Base-by-base conservation (phyloP, 768 basidiomycete genomes). In the Lactarius psammicola region DNA sequence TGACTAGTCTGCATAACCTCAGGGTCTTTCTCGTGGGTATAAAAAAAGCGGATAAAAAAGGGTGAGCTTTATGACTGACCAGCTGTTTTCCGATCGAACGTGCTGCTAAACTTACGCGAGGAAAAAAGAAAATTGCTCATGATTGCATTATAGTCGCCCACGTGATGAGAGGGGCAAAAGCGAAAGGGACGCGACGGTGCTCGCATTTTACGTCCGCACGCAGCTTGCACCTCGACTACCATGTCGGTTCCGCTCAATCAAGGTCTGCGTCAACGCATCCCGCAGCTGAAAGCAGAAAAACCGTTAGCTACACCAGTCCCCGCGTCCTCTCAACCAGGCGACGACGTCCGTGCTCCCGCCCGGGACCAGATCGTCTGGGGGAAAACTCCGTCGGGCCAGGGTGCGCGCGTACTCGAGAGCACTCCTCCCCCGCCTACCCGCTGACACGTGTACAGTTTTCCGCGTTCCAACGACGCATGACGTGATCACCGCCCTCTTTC, bases 381-480 rank as follows among this genome's bases (percentile, higher is more conserved):
- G 11, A 92, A 94, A 76, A 94, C 92, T 0, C 90, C 90, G 18
- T 74, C 80, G 42, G 92, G 90, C 49, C 85, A 89, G 82, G 92
- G 92, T 89, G 69, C 49, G 80, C 28, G 34, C 72, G 9, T 60
- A 26, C 55, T 11, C 53, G 54, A n/a, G n/a, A 26, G 31, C 18
- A 23, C n/a, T 20, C n/a, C 55, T 15, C 11, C 15, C n/a, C 34
- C 20, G 23, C 18, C 55, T 23, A 5, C 51, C 7, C 42, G 42
- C 38, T 59, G 59, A 57, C 61, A 66, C 36, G 62, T 64, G 68
- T 36, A 68, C 68, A 98, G 95, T 97, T 8, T 99, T 99, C 74
- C 85, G 87, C 66, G 93, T 96, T 53, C 94, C 94, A 11, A 92
- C 94, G 23, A 96, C 94, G 0, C 90, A 94, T 75, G 92, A 95